phyloP scores from a whole-genome alignment of 352 stramenopile species.

The Pythium sukuiense region DNA sequence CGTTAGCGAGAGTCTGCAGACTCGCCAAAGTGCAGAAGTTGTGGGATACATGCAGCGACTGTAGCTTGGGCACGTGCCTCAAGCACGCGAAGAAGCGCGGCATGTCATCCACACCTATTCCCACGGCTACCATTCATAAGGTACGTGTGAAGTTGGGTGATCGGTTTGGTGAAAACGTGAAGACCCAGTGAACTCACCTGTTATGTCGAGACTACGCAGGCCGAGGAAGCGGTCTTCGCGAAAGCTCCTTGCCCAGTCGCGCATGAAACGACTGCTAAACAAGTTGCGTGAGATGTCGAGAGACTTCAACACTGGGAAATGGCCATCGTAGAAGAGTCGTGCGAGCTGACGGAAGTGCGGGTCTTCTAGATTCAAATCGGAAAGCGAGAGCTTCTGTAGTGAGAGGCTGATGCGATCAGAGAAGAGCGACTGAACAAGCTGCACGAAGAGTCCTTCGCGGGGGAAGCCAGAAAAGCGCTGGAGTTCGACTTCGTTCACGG shows the following conservation, averaged over 20 bases:
- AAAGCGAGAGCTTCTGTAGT: slow-evolving; percentile 36
- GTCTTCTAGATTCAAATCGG: slow-evolving; percentile 42
- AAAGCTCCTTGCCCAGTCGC: slow-evolving; percentile 57
- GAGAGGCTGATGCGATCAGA: slow-evolving; percentile 42
- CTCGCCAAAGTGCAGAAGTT: slow-evolving; percentile 43
- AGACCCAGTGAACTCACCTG: slow-evolving; percentile 29
- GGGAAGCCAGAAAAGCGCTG: slow-evolving; percentile 29
- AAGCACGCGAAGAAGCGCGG: slow-evolving; percentile 53
- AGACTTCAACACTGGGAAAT: slow-evolving; percentile 37
- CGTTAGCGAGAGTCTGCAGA: slow-evolving; percentile 33
- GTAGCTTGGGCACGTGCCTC: slow-evolving; percentile 29
- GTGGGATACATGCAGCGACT: slow-evolving; percentile 37
- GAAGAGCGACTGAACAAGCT: slow-evolving; percentile 57
- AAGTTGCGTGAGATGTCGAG: slow-evolving; percentile 40
- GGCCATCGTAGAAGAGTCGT: slow-evolving; percentile 44
- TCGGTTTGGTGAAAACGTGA: too few species aligned
- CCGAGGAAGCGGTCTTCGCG: slow-evolving; percentile 38
- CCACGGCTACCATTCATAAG: slow-evolving; percentile 24
- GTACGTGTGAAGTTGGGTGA: too few species aligned
- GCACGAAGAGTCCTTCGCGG: slow-evolving; percentile 34
- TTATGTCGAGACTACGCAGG: slow-evolving; percentile 43
- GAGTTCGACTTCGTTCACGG: slow-evolving; percentile 35
- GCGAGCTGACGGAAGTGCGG: slow-evolving; percentile 46
- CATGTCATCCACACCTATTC: slow-evolving; percentile 60
- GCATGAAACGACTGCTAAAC: slow-evolving; percentile 65